phyloP scores from a whole-genome alignment of 257 asterid genomes.

The Handroanthus guayacan region DNA sequence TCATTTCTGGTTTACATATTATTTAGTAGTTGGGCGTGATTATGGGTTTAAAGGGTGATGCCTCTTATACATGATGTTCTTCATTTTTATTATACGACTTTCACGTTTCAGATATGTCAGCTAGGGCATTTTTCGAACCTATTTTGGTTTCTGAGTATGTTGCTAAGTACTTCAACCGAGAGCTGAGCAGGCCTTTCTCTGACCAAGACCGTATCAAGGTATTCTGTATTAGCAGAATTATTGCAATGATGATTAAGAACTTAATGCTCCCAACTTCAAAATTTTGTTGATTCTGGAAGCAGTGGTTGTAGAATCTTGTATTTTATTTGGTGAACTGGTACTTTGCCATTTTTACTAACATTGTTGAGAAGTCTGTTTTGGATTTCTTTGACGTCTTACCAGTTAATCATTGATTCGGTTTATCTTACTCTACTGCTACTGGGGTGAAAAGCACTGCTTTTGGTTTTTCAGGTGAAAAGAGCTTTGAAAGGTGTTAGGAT shows the following conservation, averaged over 20 bases:
- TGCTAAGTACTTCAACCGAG: constrained; percentile 42
- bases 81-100: background rate
- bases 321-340: background rate
- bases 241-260: background rate
- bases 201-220: constrained; percentile 84
- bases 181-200: constrained; percentile 45
- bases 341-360: background rate
- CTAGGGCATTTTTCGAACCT: constrained; percentile 73
- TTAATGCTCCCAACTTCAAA: background rate
- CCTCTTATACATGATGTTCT: background rate
- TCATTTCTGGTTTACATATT: background rate
- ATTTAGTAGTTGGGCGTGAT: background rate
- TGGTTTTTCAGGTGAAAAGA: constrained; percentile 52
- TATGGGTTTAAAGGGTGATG: background rate
- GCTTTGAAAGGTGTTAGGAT: constrained; percentile 60
- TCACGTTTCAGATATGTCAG: constrained; percentile 77
- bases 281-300: background rate
- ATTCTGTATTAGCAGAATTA: background rate
- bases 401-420: background rate
- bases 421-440: background rate
- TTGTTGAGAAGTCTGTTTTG: background rate
- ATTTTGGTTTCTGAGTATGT: constrained; percentile 52
- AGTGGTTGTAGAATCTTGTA: background rate
- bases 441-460: background rate
- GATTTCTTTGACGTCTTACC: background rate